A percentile compares a stretch with the other conserved stretches of the same genome.
Evolutionary conservation across 1,284 basidiomycete species (phyloP).

Genomic region (Trichosporon asahii): DNA sequence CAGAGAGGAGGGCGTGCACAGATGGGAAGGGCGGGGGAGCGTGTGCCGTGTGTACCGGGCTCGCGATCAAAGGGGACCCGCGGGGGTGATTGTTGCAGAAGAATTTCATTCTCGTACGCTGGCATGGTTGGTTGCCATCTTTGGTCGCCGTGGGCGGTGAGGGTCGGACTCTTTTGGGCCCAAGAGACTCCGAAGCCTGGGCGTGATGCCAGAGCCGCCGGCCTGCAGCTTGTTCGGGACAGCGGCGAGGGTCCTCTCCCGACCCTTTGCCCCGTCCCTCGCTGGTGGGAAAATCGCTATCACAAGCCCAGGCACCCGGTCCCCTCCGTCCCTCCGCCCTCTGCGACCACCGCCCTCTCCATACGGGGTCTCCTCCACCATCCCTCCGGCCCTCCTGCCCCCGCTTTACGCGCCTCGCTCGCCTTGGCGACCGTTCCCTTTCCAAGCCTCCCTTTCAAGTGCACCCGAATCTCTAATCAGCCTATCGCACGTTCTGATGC

Average conservation of each 20-base stretch:
- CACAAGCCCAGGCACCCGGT: neutral
- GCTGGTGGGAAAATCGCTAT: slow-evolving; percentile 8
- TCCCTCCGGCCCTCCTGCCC: neutral
- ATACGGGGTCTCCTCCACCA: neutral
- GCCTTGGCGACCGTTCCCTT: neutral
- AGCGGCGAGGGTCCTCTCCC: neutral
- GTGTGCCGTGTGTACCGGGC: neutral
- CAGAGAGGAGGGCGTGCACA: neutral
- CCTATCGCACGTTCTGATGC: neutral
- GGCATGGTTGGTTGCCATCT: neutral
- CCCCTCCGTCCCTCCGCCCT: neutral
- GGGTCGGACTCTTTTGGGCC: neutral
- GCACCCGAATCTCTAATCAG: slow-evolving; percentile 6
- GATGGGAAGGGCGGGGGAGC: neutral
- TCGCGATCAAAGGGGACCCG: slow-evolving; percentile 4
- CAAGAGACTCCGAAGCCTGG: neutral
- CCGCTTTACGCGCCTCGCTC: neutral
- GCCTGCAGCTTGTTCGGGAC: neutral
- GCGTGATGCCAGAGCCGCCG: neutral
- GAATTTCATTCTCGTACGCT: neutral
- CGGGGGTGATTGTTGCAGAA: slow-evolving; percentile 1
- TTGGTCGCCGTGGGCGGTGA: neutral
- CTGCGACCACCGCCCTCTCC: neutral
- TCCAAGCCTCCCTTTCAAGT: neutral
- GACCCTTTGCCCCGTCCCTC: neutral